These are phyloP conservation scores for Vicia faba DNA, from an alignment of 306 rosid genomes.

Conservation along the genomic window DNA sequence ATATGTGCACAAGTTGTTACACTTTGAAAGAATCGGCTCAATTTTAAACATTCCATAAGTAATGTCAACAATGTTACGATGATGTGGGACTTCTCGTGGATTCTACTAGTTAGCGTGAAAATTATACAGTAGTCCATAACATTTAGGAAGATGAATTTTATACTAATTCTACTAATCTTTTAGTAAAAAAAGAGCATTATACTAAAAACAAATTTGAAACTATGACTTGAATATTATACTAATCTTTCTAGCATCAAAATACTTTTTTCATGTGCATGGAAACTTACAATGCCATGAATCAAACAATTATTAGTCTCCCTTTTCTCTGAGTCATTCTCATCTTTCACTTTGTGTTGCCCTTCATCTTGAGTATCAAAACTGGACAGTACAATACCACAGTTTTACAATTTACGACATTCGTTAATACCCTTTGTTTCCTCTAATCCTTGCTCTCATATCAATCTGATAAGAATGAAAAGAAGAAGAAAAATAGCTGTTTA, in stretches of 20 bases:
- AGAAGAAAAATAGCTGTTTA: conserved; percentile 3
- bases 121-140: not conserved
- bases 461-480: conserved; percentile 36
- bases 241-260: conserved; percentile 14
- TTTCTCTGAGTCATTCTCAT: conserved; percentile 30
- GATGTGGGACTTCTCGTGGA: too few relatives aligned
- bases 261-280: conserved; percentile 16
- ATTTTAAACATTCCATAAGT: too few relatives aligned
- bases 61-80: too few relatives aligned
- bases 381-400: conserved; percentile 5
- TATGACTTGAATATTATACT: not conserved
- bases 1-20: too few relatives aligned
- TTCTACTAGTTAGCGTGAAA: too few relatives aligned
- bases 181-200: too few relatives aligned
- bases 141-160: not conserved
- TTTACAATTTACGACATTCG: conserved; percentile 16
- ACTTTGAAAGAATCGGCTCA: too few relatives aligned
- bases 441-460: conserved; percentile 66
- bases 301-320: conserved; percentile 19
- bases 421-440: conserved; percentile 63
- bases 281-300: conserved; percentile 27
- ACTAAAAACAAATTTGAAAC: not conserved
- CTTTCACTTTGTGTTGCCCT: conserved; percentile 10
- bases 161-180: not conserved
- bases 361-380: conserved; percentile 24